Evolutionary conservation across 768 basidiomycete species (phyloP).

Genomic region (Tricholoma furcatifolium): DNA sequence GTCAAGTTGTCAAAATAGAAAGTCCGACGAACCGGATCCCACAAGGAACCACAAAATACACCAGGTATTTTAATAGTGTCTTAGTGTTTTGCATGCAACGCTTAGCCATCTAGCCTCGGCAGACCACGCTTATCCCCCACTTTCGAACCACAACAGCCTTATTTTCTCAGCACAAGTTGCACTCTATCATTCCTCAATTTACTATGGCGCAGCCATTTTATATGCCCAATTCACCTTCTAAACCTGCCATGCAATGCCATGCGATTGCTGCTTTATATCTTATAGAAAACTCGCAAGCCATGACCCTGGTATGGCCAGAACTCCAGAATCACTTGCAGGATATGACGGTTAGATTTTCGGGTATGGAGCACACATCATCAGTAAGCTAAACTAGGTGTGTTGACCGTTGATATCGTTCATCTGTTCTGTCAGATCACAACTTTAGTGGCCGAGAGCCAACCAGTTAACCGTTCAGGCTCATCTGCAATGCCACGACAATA

Average conservation of each 20-base stretch:
- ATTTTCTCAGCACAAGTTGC: conserved; percentile 3
- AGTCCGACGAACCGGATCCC: conserved; percentile 37
- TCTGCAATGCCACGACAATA: conserved; percentile 38
- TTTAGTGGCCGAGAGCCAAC: conserved; percentile 46
- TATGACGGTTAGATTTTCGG: conserved; percentile 40
- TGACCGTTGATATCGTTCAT: not conserved
- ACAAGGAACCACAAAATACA: conserved; percentile 37
- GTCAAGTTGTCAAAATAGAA: conserved; percentile 32
- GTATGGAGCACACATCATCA: conserved; percentile 34
- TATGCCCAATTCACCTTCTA: conserved; percentile 17
- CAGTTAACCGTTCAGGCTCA: conserved; percentile 30
- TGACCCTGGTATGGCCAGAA: conserved; percentile 45
- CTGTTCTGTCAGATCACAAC: conserved; percentile 35
- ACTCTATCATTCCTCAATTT: conserved; percentile 11
- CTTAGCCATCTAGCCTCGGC: conserved; percentile 2
- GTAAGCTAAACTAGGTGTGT: conserved; percentile 30
- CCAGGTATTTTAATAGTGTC: conserved; percentile 11
- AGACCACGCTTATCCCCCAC: conserved; percentile 5
- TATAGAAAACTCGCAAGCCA: conserved; percentile 53
- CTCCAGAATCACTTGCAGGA: conserved; percentile 44
- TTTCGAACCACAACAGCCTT: not conserved
- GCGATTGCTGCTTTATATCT: conserved; percentile 44
- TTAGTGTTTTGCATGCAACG: conserved; percentile 7
- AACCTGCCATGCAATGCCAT: conserved; percentile 26
- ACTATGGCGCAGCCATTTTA: conserved; percentile 1